Conservation (phyloP, 169 alveolate species). For the Plasmodium inui region DNA sequence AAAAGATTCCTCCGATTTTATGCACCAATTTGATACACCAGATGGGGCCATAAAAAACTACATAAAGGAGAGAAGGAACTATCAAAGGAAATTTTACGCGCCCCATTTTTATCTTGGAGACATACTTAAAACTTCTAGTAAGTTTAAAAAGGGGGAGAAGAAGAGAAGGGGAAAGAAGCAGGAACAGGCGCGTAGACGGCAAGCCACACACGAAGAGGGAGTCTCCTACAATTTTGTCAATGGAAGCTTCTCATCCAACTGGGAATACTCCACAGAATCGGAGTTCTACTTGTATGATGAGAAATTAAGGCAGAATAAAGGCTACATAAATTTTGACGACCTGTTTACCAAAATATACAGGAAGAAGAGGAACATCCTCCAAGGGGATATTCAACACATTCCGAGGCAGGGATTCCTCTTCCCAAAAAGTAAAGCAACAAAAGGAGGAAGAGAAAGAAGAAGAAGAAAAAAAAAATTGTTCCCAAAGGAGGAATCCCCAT, state of each 20-base stretch:
- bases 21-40: not conserved
- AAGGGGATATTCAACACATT: not conserved
- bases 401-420: not conserved
- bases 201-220: not conserved
- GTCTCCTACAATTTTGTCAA: conserved; percentile 30
- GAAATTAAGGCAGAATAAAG: not conserved
- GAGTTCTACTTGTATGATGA: conserved; percentile 14
- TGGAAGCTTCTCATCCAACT: conserved; percentile 4
- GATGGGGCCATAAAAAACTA: conserved; percentile 16
- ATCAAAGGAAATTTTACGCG: conserved; percentile 22
- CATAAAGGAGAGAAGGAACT: conserved; percentile 52
- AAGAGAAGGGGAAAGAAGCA: not conserved
- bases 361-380: conserved; percentile 34
- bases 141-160: not conserved
- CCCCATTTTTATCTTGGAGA: conserved; percentile 16
- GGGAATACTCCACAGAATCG: conserved; percentile 34
- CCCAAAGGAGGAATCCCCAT: not conserved
- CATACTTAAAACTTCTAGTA: not conserved
- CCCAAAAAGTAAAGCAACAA: not conserved
- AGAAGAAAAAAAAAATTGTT: conserved; percentile 4
- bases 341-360: conserved; percentile 64
- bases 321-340: conserved; percentile 57
- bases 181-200: not conserved
- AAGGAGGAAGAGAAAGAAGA: not conserved
- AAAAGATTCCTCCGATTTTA: conserved; percentile 65